These are phyloP conservation scores for Fraxinus excelsior DNA, from an alignment of 257 asterid species.

Conservation along the genomic window DNA sequence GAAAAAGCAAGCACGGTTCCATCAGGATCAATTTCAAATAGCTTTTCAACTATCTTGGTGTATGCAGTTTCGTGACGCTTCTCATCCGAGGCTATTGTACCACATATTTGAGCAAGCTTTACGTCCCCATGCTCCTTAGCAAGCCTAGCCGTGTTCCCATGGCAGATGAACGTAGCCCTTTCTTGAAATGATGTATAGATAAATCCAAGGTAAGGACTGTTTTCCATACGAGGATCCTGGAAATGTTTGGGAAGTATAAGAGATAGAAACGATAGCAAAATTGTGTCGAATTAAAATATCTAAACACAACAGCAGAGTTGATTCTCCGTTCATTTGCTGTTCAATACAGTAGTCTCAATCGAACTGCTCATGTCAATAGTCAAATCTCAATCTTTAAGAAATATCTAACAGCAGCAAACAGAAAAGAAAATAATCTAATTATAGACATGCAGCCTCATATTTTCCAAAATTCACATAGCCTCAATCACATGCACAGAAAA, in stretches of 20 bases:
- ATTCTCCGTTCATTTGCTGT: too few relatives aligned
- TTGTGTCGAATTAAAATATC: too few relatives aligned
- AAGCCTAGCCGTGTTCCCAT: slow-evolving; percentile 28
- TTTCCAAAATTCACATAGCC: too few relatives aligned
- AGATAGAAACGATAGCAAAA: neutral
- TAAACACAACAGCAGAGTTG: neutral
- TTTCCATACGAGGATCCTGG: slow-evolving; percentile 17
- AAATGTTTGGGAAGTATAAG: neutral
- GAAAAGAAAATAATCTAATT: too few relatives aligned
- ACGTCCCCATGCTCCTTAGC: slow-evolving; percentile 26
- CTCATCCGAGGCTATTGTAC: slow-evolving; percentile 27
- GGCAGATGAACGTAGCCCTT: slow-evolving; percentile 25
- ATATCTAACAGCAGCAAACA: too few relatives aligned
- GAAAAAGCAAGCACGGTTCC: slow-evolving; percentile 22
- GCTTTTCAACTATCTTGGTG: slow-evolving; percentile 24
- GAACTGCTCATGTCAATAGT: too few relatives aligned
- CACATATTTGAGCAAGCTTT: slow-evolving; percentile 20
- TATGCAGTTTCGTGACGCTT: slow-evolving; percentile 30
- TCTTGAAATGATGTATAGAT: slow-evolving; percentile 29
- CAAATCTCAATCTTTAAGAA: too few relatives aligned
- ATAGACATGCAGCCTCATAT: too few relatives aligned
- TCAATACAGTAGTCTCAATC: too few relatives aligned
- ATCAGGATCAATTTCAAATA: slow-evolving; percentile 26
- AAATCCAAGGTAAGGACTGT: slow-evolving; percentile 22
- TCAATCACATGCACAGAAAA: too few relatives aligned